Conservation (phyloP, 176 grass and related monocot species). For the Zea luxurians region DNA sequence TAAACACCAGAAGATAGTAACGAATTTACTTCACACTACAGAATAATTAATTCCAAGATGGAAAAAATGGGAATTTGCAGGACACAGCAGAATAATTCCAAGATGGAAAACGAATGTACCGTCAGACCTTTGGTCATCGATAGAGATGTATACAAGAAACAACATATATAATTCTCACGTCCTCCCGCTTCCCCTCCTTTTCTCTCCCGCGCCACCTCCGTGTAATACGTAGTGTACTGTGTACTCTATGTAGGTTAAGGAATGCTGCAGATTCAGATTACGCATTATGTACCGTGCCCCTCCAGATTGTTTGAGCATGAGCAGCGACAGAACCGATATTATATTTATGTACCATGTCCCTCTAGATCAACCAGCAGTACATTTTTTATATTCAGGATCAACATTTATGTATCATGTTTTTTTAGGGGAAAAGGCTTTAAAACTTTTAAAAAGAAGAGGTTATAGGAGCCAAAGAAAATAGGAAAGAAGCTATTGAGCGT, state of each 20-base stretch:
- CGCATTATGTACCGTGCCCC: constrained; percentile 32
- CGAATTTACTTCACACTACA: not conserved
- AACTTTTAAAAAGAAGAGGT: too few relatives aligned
- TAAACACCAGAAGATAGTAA: constrained; percentile 45
- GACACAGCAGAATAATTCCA: not conserved
- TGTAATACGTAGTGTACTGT: not conserved
- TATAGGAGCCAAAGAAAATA: too few relatives aligned
- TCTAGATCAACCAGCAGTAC: constrained; percentile 2
- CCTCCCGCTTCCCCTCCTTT: not conserved
- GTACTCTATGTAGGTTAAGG: not conserved
- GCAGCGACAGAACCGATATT: not conserved
- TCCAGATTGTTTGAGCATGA: not conserved
- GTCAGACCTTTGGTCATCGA: constrained; percentile 8
- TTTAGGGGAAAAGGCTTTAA: too few relatives aligned
- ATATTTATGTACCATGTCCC: constrained; percentile 33
- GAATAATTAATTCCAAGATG: constrained; percentile 18
- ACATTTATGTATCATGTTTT: constrained; percentile 26
- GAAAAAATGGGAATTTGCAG: not conserved
- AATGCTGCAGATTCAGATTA: constrained; percentile 19
- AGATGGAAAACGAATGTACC: not conserved
- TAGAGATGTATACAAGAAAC: constrained; percentile 3
- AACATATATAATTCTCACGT: not conserved
- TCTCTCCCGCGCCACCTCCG: not conserved
- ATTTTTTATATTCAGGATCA: not conserved
- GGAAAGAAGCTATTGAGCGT: too few relatives aligned